Base-by-base conservation (phyloP, 139 green algal species). In the Chlorella sp. region DNA sequence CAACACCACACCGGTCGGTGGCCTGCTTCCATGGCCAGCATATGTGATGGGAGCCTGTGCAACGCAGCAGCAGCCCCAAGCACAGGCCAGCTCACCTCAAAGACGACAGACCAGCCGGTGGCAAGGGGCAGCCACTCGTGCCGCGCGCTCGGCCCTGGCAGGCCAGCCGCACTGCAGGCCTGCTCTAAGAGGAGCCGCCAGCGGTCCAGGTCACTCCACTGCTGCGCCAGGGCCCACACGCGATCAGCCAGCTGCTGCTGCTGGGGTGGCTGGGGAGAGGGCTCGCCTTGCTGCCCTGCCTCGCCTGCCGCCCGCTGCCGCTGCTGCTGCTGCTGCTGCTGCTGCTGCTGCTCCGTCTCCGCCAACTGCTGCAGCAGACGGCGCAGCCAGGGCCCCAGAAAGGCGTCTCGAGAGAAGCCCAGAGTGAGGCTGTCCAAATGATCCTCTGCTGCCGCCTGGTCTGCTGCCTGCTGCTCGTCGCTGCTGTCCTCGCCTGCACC, bases 331-430 rank as follows among this genome's bases (percentile, higher is more conserved):
- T 32, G 67, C 67, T 32, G 67, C 67, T 46, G 67, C 36, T 32
- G 67, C 36, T 46, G 67, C 34, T 48, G 67, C 67, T 40, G 65
- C 65, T 32, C 65, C n/a, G 65, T n/a, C 30, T 28, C 11, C 36
- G 46, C 36, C 67, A 75, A 38, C 69, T 46, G 38, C 69, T 22
- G 32, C 72, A 78, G 43, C 72, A 78, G 72, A 28, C 56, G 43
- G 40, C 83, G 43, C 75, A 87, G 60, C 40, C 79, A 69, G 40
- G 54, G 46, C 17, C 67, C 83, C 83, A 85, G 75, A n/a, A 84
- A 30, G 0, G 7, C 48, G 0, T 44, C 64, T 36, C 72, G n/a
- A 24, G 41, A n/a, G 76, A 84, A 84, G 34, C 74, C 62, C 30
- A 79, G 34, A 16, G 43, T 40, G 13, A 60, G 43, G 26, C 56